A percentile compares a stretch with the other conserved stretches of the same genome.
These are phyloP conservation scores for Chrysoporthe cubensis DNA, from an alignment of 2,329 filamentous ascomycete genomes.

Conservation along the genomic window DNA sequence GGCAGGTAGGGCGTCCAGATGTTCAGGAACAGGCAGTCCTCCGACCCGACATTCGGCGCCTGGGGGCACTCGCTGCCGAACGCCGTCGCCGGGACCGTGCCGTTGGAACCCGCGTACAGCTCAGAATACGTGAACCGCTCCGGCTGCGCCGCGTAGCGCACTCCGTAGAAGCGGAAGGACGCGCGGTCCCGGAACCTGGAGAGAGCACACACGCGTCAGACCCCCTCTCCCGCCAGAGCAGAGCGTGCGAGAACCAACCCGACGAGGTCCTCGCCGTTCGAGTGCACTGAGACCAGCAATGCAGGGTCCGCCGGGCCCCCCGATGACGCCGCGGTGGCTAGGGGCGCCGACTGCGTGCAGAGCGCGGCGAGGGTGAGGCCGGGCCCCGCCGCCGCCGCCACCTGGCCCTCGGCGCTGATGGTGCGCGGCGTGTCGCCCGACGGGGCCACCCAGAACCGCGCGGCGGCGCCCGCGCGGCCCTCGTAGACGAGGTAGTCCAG, in stretches of 20 bases:
- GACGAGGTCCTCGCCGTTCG: conserved; percentile 44
- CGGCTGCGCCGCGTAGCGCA: conserved; percentile 51
- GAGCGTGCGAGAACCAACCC: conserved; percentile 35
- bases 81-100: conserved; percentile 39
- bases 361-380: conserved; percentile 39
- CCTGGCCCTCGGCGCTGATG: conserved; percentile 36
- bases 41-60: conserved; percentile 39
- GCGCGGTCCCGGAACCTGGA: conserved; percentile 48
- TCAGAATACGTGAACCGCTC: conserved; percentile 49
- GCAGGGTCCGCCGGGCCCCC: conserved; percentile 38
- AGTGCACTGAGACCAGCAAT: conserved; percentile 44
- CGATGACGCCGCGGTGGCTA: conserved; percentile 37
- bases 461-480: conserved; percentile 31
- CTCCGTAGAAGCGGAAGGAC: conserved; percentile 55
- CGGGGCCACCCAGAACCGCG: conserved; percentile 44
- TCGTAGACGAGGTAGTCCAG: conserved; percentile 44
- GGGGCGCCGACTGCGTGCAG: conserved; percentile 50
- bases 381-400: conserved; percentile 29
- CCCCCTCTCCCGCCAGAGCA: too few relatives aligned
- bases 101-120: conserved; percentile 41
- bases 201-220: not conserved
- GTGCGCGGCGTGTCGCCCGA: conserved; percentile 31
- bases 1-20: conserved; percentile 49
- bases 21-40: conserved; percentile 54
- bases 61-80: conserved; percentile 48